A percentile compares a stretch with the other conserved stretches of the same genome.
Conservation (phyloP, 228 moss, liverwort and hornwort species). For the Sphagnum magellanicum region DNA sequence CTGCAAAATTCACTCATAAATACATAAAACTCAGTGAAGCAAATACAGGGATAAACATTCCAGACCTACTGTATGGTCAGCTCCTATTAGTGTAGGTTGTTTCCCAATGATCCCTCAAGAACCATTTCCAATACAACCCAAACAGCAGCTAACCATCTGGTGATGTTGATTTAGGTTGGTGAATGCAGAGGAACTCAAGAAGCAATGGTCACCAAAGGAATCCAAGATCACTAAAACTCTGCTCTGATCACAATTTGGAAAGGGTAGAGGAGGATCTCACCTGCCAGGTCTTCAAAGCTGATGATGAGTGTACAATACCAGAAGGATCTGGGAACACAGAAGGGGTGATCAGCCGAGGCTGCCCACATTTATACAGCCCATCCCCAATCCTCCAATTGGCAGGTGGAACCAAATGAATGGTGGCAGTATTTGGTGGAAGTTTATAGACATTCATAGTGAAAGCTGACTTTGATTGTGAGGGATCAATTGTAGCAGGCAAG, state of each 20-base stretch:
- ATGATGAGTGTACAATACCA: slow-evolving; percentile 34
- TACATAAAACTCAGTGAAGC: too few relatives aligned
- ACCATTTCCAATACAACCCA: too few relatives aligned
- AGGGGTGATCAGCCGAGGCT: slow-evolving; percentile 41
- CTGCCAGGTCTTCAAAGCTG: slow-evolving; percentile 70
- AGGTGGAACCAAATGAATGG: slow-evolving; percentile 45
- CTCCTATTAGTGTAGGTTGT: too few relatives aligned
- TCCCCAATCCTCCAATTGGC: slow-evolving; percentile 45
- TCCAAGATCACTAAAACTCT: too few relatives aligned
- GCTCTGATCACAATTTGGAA: too few relatives aligned
- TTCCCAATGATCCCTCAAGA: too few relatives aligned
- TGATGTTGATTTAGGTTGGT: too few relatives aligned
- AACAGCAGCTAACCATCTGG: too few relatives aligned
- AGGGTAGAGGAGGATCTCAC: not conserved
- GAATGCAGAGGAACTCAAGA: too few relatives aligned
- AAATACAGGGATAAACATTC: too few relatives aligned
- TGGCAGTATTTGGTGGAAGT: slow-evolving; percentile 31
- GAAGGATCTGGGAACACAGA: slow-evolving; percentile 36
- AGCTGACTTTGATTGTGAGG: slow-evolving; percentile 48
- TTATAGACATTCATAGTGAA: slow-evolving; percentile 57
- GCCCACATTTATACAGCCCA: slow-evolving; percentile 27
- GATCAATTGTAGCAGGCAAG: slow-evolving; percentile 58
- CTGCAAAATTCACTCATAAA: slow-evolving; percentile 6
- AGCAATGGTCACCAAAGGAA: too few relatives aligned
- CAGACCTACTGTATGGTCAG: too few relatives aligned